phyloP scores from a whole-genome alignment of 2,329 filamentous ascomycete genomes.

The Reticulascus tulasneorum region DNA sequence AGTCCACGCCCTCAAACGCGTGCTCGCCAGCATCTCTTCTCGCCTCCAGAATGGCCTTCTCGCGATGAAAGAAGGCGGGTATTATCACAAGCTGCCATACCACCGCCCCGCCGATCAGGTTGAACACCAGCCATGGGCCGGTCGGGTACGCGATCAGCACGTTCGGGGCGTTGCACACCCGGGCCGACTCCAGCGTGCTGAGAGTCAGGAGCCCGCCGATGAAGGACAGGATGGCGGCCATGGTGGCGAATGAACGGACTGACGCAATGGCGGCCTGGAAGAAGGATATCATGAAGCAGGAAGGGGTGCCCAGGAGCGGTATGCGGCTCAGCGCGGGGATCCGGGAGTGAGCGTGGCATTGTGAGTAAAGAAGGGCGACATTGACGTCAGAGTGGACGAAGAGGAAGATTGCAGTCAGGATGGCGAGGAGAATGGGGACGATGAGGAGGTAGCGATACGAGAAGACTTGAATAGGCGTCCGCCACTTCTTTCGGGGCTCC shows the following conservation, averaged over 20 bases:
- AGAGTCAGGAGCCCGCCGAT: constrained; percentile 45
- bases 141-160: constrained; percentile 33
- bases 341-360: constrained; percentile 45
- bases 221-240: constrained; percentile 40
- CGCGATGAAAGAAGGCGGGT: constrained; percentile 43
- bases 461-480: constrained; percentile 48
- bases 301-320: constrained; percentile 39
- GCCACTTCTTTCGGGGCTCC: constrained; percentile 17
- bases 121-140: constrained; percentile 43
- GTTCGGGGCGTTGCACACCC: constrained; percentile 34
- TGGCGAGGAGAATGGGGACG: constrained; percentile 42
- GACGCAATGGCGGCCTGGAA: constrained; percentile 40
- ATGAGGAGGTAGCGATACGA: constrained; percentile 49
- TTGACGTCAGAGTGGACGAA: constrained; percentile 47
- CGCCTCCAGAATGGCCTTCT: constrained; percentile 29
- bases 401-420: constrained; percentile 36
- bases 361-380: constrained; percentile 48
- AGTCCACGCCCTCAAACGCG: constrained; percentile 15
- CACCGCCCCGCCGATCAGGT: constrained; percentile 44
- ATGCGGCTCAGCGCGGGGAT: constrained; percentile 40
- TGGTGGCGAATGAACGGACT: constrained; percentile 33
- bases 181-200: constrained; percentile 45
- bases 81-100: constrained; percentile 50
- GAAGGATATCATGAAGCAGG: constrained; percentile 49
- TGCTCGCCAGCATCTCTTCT: constrained; percentile 15